Evolutionary conservation across 1,139 yeast genomes (phyloP).

Genomic region (Candida labiduridarum): DNA sequence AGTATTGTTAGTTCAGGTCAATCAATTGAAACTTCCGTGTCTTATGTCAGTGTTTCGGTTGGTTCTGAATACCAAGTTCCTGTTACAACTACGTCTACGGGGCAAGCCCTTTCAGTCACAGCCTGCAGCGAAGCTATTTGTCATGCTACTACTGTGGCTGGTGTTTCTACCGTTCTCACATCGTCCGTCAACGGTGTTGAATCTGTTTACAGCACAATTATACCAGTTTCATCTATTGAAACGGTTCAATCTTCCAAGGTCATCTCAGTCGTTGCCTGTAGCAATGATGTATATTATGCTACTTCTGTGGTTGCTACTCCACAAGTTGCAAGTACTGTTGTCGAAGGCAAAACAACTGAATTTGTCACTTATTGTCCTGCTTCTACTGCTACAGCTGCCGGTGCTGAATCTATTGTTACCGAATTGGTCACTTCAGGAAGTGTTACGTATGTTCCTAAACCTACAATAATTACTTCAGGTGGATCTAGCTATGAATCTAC

Average conservation of each 20-base stretch:
- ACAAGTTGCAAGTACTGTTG: too few species aligned
- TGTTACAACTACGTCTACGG: background rate
- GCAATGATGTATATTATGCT: conserved; percentile 24
- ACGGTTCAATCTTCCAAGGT: conserved; percentile 18
- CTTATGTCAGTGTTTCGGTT: conserved; percentile 23
- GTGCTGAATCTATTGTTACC: background rate
- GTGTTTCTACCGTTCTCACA: conserved; percentile 27
- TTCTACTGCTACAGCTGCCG: background rate
- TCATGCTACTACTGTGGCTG: conserved; percentile 20
- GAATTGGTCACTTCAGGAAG: background rate
- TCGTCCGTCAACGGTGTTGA: conserved; percentile 19
- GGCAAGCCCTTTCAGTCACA: background rate
- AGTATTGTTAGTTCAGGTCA: conserved; percentile 2
- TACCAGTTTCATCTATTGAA: conserved; percentile 25
- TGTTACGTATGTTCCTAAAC: background rate
- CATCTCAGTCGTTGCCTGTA: conserved; percentile 29
- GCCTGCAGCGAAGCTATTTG: conserved; percentile 20
- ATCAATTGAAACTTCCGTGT: conserved; percentile 3
- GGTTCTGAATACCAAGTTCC: conserved; percentile 17
- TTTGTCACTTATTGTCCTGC: background rate
- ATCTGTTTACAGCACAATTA: conserved; percentile 21
- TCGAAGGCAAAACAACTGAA: background rate
- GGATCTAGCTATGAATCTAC: conserved; percentile 1
- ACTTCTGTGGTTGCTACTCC: conserved; percentile 14
- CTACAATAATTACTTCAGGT: background rate